Base-by-base conservation (phyloP, 768 basidiomycete genomes). In the Lentinula boryana region DNA sequence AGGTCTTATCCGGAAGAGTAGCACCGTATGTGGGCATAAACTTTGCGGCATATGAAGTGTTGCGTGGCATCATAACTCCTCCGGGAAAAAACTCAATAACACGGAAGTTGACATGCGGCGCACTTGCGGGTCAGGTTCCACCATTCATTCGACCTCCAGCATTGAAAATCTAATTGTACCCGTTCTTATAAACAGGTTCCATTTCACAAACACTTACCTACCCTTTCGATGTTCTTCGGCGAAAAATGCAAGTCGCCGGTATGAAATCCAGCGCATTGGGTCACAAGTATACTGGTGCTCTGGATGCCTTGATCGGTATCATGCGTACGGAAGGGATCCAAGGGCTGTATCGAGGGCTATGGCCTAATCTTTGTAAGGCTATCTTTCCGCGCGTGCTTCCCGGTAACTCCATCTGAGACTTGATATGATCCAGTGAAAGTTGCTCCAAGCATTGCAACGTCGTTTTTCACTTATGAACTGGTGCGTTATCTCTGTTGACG, bases 131-230 rank as follows among this genome's bases (percentile, higher is more conserved):
- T 84, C 73, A 63, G 78, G 69, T 41, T 43, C 18, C 10, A 33
- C 41, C 33, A 52, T 55, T 40, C 50, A 23, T 56, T 21, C 31
- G 32, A 16, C 38, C 18, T 50, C 46, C 60, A 35, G 46, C 8
- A 32, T 43, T 21, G 36, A 38, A 3, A 27, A 3, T 13, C 3
- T 13, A 44, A 40, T 23, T 43, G n/a, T 40, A 13, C 21, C 27
- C 8, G 3, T 43, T 56, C 58, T 10, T 50, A 56, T 56, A 35
- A 27, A 52, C 74, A 84, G 93, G 93, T n/a, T 86, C 88, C 27
- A 88, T 96, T 64, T 95, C 94, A 12, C 93, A 98, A 72, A 93
- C 94, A 54, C 73, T 98, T 66, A 98, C 95, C 4, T 98, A 96
- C 71, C 96, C 96, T 8, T 92, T 97, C 68, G 96, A 99, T 71